Evolutionary conservation across 805 yeast species (phyloP), one percentile per base, ranked within the genome.

Genomic region (Saturnispora mendoncae): DNA sequence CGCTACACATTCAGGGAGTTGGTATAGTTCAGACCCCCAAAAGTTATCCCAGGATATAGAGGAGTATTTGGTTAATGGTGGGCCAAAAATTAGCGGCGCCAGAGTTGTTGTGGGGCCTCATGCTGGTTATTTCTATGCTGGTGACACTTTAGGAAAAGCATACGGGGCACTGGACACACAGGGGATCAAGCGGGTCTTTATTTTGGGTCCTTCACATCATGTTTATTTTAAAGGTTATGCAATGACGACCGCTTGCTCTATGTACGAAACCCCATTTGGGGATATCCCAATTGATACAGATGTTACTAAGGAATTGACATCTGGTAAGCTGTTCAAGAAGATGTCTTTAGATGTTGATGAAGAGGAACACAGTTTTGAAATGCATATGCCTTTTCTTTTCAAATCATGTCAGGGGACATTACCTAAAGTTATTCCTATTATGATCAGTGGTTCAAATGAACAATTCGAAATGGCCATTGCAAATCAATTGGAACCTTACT

Each of bases 191-290:
- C 66, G 90, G 15, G 74, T 92, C 1, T 84, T 92, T 50, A 66
- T 92, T 1, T 57, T 92, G 56, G 97, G 97, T 0, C 98, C 98
- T 0, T 83, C 95, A 0, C 98, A 92, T 57, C 94, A 84, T 58
- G 80, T 83, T 7, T 88, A 81, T 56, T 85, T 83, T 63, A 67
- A 67, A 43, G 79, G 80, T 21, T 67, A 68, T 21, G 82, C 74
- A 1, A 60, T 74, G 43, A 51, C 80, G 1, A 68, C 83, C 2
- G 59, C 58, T 2, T 86, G 68, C 54, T 66, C 64, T 12, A 49
- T 46, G 7, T 79, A 85, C 53, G 81, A 72, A 24, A 90, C 98
- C 0, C 98, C 98, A 1, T 56, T 88, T 15, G 98, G 98, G 0
- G 55, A 71, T 23, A 54, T 92, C 2, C 64, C 68, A 0, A 83